Conservation (phyloP, 2,329 filamentous ascomycete species). For the Aureobasidium sp. region DNA sequence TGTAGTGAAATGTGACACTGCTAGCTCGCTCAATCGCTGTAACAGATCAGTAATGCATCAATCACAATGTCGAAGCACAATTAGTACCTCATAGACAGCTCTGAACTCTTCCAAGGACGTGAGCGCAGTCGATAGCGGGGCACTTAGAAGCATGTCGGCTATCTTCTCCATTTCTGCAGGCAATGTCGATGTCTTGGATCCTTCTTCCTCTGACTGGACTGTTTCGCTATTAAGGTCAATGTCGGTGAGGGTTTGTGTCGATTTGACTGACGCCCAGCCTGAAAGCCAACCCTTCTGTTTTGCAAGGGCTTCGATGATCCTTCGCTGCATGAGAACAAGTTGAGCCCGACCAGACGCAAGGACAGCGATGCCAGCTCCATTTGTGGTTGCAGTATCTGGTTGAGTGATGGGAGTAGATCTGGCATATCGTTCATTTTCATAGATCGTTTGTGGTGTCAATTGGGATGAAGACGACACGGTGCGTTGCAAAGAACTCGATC, state of each 20-base stretch:
- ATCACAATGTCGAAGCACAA: not conserved
- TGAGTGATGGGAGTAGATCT: conserved; percentile 7
- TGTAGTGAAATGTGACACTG: conserved; percentile 73
- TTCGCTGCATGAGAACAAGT: conserved; percentile 70
- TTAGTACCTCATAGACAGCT: conserved; percentile 33
- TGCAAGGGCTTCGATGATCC: conserved; percentile 68
- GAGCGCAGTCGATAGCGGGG: conserved; percentile 28
- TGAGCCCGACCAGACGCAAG: conserved; percentile 77
- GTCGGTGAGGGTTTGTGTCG: conserved; percentile 28
- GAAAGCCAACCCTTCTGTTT: conserved; percentile 66
- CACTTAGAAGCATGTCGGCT: conserved; percentile 16
- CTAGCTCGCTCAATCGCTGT: conserved; percentile 73
- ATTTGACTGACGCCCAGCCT: conserved; percentile 53
- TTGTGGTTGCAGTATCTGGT: not conserved
- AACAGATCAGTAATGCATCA: not conserved
- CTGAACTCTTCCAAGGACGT: conserved; percentile 34
- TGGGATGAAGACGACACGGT: not conserved
- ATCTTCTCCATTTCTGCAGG: not conserved
- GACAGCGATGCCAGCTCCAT: conserved; percentile 57
- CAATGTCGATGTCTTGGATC: not conserved
- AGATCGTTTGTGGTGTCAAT: conserved; percentile 6
- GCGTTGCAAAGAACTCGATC: conserved; percentile 16
- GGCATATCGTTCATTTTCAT: conserved; percentile 9
- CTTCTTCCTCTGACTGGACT: not conserved
- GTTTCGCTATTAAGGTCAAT: conserved; percentile 30